Conservation (phyloP, 148 eudicot species). For the Vaccinium vitisidaea region DNA sequence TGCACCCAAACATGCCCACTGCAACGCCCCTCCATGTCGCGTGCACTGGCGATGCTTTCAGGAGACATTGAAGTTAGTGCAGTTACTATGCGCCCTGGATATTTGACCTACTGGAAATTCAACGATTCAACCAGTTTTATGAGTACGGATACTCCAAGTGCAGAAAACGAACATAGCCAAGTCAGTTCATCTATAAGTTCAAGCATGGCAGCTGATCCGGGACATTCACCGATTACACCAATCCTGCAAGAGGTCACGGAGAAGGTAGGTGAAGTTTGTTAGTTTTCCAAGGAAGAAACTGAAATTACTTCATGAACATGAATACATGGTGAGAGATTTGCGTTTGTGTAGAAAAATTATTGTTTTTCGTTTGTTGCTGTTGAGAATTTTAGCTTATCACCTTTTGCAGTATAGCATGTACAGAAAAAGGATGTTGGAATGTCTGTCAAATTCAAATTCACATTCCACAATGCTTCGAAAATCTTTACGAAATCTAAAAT, state of each 20-base stretch:
- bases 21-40: conserved; percentile 81
- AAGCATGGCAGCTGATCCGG: conserved; percentile 16
- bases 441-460: too few relatives aligned
- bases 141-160: conserved; percentile 22
- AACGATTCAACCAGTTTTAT: conserved; percentile 43
- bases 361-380: background rate
- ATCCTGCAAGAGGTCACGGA: background rate
- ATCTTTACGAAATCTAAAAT: too few relatives aligned
- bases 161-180: conserved; percentile 11
- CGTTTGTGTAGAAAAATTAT: background rate
- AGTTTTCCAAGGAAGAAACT: background rate
- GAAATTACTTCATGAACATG: too few relatives aligned
- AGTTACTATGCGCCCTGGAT: conserved; percentile 63
- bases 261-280: conserved; percentile 21
- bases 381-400: background rate
- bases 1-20: conserved; percentile 84
- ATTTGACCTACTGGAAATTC: conserved; percentile 66
- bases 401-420: background rate
- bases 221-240: background rate
- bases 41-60: conserved; percentile 78
- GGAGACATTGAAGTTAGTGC: conserved; percentile 64
- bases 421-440: background rate
- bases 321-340: too few relatives aligned
- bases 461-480: too few relatives aligned
- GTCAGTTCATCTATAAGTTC: conserved; percentile 22